Base-by-base conservation (phyloP, 2,329 filamentous ascomycete species). In the Aspergillus tanneri region DNA sequence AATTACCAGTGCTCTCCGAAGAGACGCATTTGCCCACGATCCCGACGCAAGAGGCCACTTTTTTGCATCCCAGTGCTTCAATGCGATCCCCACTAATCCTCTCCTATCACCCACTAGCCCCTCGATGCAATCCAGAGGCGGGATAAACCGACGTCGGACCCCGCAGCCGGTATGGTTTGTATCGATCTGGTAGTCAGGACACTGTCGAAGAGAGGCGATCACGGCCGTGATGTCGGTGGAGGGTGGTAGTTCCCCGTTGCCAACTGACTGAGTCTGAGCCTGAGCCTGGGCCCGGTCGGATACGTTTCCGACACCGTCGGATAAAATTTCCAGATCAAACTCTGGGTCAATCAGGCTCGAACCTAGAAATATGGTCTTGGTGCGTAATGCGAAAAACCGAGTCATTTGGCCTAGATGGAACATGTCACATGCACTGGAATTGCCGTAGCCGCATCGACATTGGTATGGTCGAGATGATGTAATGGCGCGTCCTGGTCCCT, bases 391-490 rank as follows among this genome's bases (percentile, higher is more conserved):
- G 32, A 75, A 72, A 50, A 74, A 75, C 8, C 70, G 68, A 16
- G 67, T 61, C 62, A 73, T 73, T 52, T 74, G 70, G 10, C 72
- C 72, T 1, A 74, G 58, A 35, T 75, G 71, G 47, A 74, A 75
- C 4, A 68, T 61, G 47, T 75, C 72, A 48, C 72, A 75, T 45
- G 69, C 65, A 35, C 62, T 67, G 5, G 70, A 72, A 34, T 73
- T 73, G 35, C 60, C 67, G 47, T 71, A 67, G 9, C 64, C 70
- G 38, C 66, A 68, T 23, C 68, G 69, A 49, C 72, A 75, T 58
- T 75, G 72, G 16, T 65, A 64, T 10, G 56, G 56, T 16, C 63
- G 63, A 2, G 55, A 46, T 40, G 36, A 21, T 22, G 55, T 32
- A 39, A 24, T 47, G 27, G 35, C 36, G n/a, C n/a, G n/a, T n/a